Evolutionary conservation across 768 basidiomycete species (phyloP), one percentile per base, ranked within the genome.

Genomic region (Russula earlei): DNA sequence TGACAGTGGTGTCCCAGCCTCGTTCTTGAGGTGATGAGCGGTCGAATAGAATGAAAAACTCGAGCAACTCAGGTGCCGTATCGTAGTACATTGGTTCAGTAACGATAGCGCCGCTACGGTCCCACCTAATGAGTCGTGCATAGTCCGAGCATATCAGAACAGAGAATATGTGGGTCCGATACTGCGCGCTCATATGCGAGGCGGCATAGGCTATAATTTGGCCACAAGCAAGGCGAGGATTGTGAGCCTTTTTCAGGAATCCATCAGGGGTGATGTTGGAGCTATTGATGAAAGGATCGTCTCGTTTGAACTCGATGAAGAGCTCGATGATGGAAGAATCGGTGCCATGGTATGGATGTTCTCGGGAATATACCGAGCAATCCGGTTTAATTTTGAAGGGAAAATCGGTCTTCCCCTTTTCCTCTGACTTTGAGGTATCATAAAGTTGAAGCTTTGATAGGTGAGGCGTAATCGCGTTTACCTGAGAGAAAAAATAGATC

Each of bases 61-160:
- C 11, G 34, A 36, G 12, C 8, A 36, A 14, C 7, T 7, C 3
- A 36, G 10, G 34, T 12, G 8, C 11, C 25, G 1, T 24, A 44
- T 48, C 36, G 47, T 22, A 48, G 19, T 24, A 24, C 12, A 48
- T 48, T 33, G 33, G 49, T 6, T 27, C 49, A 24, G 50, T 46
- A 24, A 57, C 50, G 10, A 52, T 20, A 17, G 33, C 50, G 5
- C 49, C 56, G 10, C 34, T 19, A 12, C 50, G 50, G 25, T 57
- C 56, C 56, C 49, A 52, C n/a, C 37, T 36, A 6, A 57, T 9
- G 24, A 57, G 43, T 9, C 56, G 34, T 5, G 49, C 34, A 17
- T 14, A 33, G 15, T 11, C 6, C 12, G 3, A 3, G 24, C 24
- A 4, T 5, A 57, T 31, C 19, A 46, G 24, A 12, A 57, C 22